phyloP scores from a whole-genome alignment of 2,329 filamentous ascomycete species.

The Hypoxylon sp. region DNA sequence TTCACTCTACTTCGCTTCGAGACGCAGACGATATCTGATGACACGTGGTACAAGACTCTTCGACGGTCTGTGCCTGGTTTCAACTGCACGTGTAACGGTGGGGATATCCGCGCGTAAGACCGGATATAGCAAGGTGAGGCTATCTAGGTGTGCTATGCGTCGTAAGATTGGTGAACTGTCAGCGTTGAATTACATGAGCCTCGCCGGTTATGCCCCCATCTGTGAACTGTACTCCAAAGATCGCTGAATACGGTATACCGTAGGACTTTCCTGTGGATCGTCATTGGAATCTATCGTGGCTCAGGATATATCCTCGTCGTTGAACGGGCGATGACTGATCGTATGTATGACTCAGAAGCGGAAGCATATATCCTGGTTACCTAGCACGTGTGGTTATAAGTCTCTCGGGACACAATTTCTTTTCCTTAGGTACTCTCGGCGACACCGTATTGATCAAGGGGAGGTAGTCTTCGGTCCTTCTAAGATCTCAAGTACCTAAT shows the following conservation, averaged over 20 bases:
- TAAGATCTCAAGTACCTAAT: not conserved
- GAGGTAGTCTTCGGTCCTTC: not conserved
- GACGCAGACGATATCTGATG: not conserved
- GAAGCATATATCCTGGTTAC: not conserved
- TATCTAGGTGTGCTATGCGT: not conserved
- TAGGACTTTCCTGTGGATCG: slow-evolving; percentile 8
- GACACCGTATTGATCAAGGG: not conserved
- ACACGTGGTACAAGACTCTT: not conserved
- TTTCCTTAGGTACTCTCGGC: not conserved
- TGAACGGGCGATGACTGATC: slow-evolving; percentile 4
- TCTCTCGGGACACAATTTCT: not conserved
- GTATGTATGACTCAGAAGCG: slow-evolving; percentile 16
- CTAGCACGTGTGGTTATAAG: not conserved
- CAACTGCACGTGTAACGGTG: not conserved
- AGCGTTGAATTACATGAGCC: slow-evolving; percentile 4
- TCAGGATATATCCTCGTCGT: not conserved
- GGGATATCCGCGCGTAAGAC: not conserved
- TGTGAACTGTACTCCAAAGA: not conserved
- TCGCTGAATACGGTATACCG: not conserved
- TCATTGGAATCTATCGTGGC: not conserved
- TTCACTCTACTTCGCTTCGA: not conserved
- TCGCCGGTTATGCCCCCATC: slow-evolving; percentile 5
- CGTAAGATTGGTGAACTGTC: not conserved
- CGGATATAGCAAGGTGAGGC: slow-evolving; percentile 6
- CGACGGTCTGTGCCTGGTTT: not conserved